Percentiles rank a stretch among this genome's conserved stretches.
phyloP scores from a whole-genome alignment of 1,139 yeast species.

The Protomyces lactucae-debilis region DNA sequence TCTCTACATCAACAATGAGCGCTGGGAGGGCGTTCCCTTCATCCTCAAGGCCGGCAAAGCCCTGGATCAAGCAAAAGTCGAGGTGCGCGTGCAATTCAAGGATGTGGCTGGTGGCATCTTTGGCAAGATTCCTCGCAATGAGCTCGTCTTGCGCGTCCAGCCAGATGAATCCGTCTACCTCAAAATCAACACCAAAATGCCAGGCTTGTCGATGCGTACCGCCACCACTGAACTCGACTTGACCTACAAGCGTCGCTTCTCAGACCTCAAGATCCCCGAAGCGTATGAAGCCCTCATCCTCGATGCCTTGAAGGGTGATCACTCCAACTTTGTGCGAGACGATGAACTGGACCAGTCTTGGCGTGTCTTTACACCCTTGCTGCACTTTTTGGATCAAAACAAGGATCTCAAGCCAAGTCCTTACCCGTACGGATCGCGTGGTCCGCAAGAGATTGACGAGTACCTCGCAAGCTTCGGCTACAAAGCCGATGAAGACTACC shows the following conservation, averaged over 20 bases:
- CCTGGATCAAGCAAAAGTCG: slow-evolving; percentile 57
- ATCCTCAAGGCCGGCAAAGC: slow-evolving; percentile 89
- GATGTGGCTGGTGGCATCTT: slow-evolving; percentile 80
- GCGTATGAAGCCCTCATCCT: slow-evolving; percentile 94
- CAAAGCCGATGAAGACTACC: slow-evolving; percentile 58
- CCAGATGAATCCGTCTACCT: slow-evolving; percentile 91
- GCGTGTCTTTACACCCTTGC: slow-evolving; percentile 86
- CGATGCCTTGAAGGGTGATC: slow-evolving; percentile 87
- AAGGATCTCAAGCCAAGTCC: slow-evolving; percentile 47
- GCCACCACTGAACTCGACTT: slow-evolving; percentile 85
- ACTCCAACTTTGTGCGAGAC: slow-evolving; percentile 94
- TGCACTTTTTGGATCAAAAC: slow-evolving; percentile 66
- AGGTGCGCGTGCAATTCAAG: slow-evolving; percentile 87
- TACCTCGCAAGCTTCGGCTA: slow-evolving; percentile 70
- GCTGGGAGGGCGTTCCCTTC: slow-evolving; percentile 98
- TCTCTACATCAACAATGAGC: slow-evolving; percentile 73
- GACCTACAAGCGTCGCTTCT: slow-evolving; percentile 74
- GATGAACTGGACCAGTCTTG: slow-evolving; percentile 94
- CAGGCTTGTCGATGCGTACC: slow-evolving; percentile 79
- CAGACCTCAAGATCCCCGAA: slow-evolving; percentile 82
- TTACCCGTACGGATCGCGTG: slow-evolving; percentile 89
- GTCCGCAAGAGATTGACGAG: slow-evolving; percentile 62
- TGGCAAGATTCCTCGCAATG: slow-evolving; percentile 78
- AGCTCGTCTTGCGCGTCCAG: slow-evolving; percentile 86
- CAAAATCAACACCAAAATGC: slow-evolving; percentile 87